Percentiles rank a stretch among this genome's conserved stretches.
Evolutionary conservation across 2,329 filamentous ascomycete genomes (phyloP).

Genomic region (Corniculantispora saksenae): DNA sequence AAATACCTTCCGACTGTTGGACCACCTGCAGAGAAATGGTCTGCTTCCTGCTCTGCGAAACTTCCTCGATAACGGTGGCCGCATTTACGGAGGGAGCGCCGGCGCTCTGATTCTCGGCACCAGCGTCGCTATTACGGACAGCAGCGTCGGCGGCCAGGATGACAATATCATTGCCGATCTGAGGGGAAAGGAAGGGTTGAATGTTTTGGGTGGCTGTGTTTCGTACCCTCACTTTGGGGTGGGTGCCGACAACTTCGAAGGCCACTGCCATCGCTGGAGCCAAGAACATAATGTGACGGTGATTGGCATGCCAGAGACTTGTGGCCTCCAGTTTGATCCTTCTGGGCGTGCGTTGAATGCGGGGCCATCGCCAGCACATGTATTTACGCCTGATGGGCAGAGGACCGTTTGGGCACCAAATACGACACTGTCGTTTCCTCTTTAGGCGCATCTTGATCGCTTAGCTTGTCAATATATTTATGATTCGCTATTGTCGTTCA

Average conservation of each 20-base stretch:
- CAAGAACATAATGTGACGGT: not conserved
- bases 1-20: slow-evolving; percentile 14
- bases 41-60: slow-evolving; percentile 5
- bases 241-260: not conserved
- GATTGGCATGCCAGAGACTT: slow-evolving; percentile 8
- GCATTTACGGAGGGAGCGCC: slow-evolving; percentile 5
- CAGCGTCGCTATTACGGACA: slow-evolving; percentile 12
- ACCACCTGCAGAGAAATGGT: slow-evolving; percentile 2
- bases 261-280: slow-evolving; percentile 13
- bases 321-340: slow-evolving; percentile 9
- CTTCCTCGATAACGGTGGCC: not conserved
- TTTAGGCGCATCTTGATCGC: not conserved
- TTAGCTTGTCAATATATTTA: not conserved
- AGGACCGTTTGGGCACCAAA: not conserved
- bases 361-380: not conserved
- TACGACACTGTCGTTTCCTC: not conserved
- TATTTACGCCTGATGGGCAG: not conserved
- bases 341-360: slow-evolving; percentile 1
- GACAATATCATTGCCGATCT: not conserved
- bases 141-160: slow-evolving; percentile 4
- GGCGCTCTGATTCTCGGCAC: slow-evolving; percentile 4
- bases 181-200: not conserved
- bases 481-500: not conserved
- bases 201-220: not conserved
- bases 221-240: slow-evolving; percentile 6